These are phyloP conservation scores for Lasiosphaeris hirsuta DNA, from an alignment of 495 filamentous ascomycete genomes.

Conservation along the genomic window DNA sequence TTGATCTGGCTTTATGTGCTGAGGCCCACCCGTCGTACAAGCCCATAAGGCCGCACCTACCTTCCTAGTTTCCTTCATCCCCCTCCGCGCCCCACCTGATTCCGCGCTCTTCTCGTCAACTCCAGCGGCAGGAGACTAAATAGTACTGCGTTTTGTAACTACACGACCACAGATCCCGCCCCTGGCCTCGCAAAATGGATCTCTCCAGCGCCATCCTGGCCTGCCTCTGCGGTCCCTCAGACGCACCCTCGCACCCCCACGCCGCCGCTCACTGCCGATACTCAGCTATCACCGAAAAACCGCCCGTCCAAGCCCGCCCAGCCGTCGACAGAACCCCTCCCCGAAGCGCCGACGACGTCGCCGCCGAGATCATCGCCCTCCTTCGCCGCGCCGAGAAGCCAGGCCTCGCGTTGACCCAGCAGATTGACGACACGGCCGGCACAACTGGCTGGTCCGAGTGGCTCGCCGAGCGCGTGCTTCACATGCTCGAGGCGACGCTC, in stretches of 20 bases:
- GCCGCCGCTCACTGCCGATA: neutral
- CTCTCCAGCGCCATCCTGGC: neutral
- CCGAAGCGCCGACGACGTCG: neutral
- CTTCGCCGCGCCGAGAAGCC: constrained; percentile 1
- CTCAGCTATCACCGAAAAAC: constrained; percentile 5
- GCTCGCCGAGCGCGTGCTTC: constrained; percentile 16
- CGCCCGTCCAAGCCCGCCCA: neutral
- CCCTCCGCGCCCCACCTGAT: no score
- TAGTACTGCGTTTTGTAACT: no score
- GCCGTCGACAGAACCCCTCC: neutral
- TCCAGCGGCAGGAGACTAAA: no score
- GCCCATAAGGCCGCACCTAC: no score
- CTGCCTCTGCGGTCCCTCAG: constrained; percentile 2
- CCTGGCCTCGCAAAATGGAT: no score
- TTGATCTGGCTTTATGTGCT: no score
- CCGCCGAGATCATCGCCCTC: constrained; percentile 2
- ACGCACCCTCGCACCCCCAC: neutral
- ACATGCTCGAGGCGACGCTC: constrained; percentile 10
- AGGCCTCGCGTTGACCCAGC: neutral
- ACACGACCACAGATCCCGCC: no score
- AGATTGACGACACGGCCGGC: constrained; percentile 5
- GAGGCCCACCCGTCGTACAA: no score
- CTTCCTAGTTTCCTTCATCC: no score
- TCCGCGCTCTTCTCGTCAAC: no score
- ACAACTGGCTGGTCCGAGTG: constrained; percentile 11